Percentiles rank a stretch among this genome's conserved stretches.
These are phyloP conservation scores for Kodamaea laetipori DNA, from an alignment of 805 yeast species.

Conservation along the genomic window DNA sequence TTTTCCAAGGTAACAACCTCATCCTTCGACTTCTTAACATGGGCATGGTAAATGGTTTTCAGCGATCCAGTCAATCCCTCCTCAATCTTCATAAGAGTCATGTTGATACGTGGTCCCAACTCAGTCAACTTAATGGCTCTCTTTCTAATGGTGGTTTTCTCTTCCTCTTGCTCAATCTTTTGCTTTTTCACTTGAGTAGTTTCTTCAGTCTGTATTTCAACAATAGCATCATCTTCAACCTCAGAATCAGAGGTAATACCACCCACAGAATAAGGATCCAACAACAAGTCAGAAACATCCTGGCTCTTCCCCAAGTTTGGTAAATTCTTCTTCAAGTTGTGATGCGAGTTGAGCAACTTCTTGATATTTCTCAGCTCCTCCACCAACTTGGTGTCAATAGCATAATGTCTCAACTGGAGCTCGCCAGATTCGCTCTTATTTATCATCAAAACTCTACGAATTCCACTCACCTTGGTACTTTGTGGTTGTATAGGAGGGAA, in stretches of 20 bases:
- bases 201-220: slow-evolving; percentile 50
- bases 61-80: slow-evolving; percentile 85
- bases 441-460: slow-evolving; percentile 82
- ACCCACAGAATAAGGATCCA: slow-evolving; percentile 81
- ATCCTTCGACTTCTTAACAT: slow-evolving; percentile 58
- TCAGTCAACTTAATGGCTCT: slow-evolving; percentile 91
- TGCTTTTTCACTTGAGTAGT: slow-evolving; percentile 22
- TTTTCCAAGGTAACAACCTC: slow-evolving; percentile 66
- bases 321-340: slow-evolving; percentile 56
- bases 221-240: slow-evolving; percentile 86
- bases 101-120: slow-evolving; percentile 84
- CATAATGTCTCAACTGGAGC: slow-evolving; percentile 86
- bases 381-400: slow-evolving; percentile 82
- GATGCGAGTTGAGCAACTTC: slow-evolving; percentile 52
- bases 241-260: slow-evolving; percentile 90
- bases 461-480: slow-evolving; percentile 66
- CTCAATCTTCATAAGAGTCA: slow-evolving; percentile 81
- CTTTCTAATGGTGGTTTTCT: slow-evolving; percentile 44
- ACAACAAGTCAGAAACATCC: slow-evolving; percentile 80
- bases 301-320: slow-evolving; percentile 68
- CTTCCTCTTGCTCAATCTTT: slow-evolving; percentile 16
- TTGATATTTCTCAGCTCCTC: slow-evolving; percentile 75
- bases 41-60: slow-evolving; percentile 81
- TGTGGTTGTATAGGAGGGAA: slow-evolving; percentile 95
- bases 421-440: slow-evolving; percentile 73